Base-by-base conservation (phyloP, 2,329 filamentous ascomycete genomes). In the Phaeosphaeriaceae sp. region DNA sequence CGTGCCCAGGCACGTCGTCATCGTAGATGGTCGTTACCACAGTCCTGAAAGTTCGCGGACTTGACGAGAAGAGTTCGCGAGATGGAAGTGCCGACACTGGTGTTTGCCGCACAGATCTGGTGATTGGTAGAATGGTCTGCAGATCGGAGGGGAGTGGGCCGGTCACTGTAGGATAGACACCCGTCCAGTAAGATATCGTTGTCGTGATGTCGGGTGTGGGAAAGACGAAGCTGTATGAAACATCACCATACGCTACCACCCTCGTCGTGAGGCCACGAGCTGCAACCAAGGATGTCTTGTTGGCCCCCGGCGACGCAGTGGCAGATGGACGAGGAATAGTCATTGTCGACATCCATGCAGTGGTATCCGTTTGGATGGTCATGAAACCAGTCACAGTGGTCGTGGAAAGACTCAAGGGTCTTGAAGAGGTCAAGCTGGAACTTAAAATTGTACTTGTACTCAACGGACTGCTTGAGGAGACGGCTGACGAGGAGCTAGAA, bases 121-220 rank as follows among this genome's bases (percentile, higher is more conserved):
- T 75, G 0, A 69, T 75, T 24, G 67, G 55, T 3, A 63, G 15
- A 44, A 69, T 30, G 0, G 60, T 65, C 44, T 63, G 65, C 9
- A 75, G 58, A 23, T 67, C 55, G n/a, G 60, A 70, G 32, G 68
- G 68, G 32, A 70, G 56, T 4, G 69, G 65, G 1, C 68, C 72
- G 3, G 66, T 73, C 1, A 70, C 62, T 0, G 68, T 69, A 3
- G 73, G 72, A 30, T 74, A 73, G 1, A 58, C 59, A 9, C 74
- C 74, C 0, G 72, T 71, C 73, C 73, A 77, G 42, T 74, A 77
- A n/a, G 71, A 71, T 17, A 68, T 58, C 2, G 70, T 76, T 1
- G 74, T 76, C 6, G 58, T 64, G 42, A 76, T 71, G 19, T 56
- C 54, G 1, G 72, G 73, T 11, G 63, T 68, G 4, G 74, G 71